Evolutionary conservation across 2,329 filamentous ascomycete species (phyloP), one percentile per base, ranked within the genome.

Genomic region (Volutella citrinella): DNA sequence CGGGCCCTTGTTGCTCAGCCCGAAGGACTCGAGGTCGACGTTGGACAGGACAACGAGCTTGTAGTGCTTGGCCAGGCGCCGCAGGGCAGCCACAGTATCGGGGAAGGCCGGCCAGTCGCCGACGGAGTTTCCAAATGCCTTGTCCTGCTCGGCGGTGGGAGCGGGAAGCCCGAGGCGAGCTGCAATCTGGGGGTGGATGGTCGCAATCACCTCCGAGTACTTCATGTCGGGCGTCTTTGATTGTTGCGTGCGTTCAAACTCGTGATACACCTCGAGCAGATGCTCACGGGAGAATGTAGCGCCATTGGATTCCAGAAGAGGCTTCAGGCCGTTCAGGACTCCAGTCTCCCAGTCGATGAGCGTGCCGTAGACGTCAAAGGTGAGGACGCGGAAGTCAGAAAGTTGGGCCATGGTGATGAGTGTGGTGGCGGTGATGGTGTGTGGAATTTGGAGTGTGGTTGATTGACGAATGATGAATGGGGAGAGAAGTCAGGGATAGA

Each of bases 281-380:
- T 65, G 56, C 13, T 62, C 45, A 16, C 63, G 55, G 23, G 56
- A 53, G 36, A 63, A 54, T 1, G 58, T 34, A 13, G 44, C 37
- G 11, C 42, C 38, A 36, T 49, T 49, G 6, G 43, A 31, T 18
- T 68, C 54, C 20, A 77, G 60, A 10, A 77, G 55, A 1, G 76
- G 68, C 23, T 63, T 56, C 5, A 89, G 68, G 4, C 73, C 69
- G 4, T 60, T 43, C 27, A 76, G 55, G 34, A 87, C 73, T 30
- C 84, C 84, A 4, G 66, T 59, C 59, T 89, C 82, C 84, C 84
- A 88, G 65, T 91, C 84, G 36, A 90, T 79, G 3, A 91, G 70
- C 1, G 87, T 91, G 56, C 85, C 85, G 57, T 87, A 91, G 64
- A 85, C 79, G 59, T 93, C 86, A 61, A 91, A 89, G 46, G 78